These are phyloP conservation scores for Thelonectria rubi DNA, from an alignment of 2,329 filamentous ascomycete species.

Conservation along the genomic window DNA sequence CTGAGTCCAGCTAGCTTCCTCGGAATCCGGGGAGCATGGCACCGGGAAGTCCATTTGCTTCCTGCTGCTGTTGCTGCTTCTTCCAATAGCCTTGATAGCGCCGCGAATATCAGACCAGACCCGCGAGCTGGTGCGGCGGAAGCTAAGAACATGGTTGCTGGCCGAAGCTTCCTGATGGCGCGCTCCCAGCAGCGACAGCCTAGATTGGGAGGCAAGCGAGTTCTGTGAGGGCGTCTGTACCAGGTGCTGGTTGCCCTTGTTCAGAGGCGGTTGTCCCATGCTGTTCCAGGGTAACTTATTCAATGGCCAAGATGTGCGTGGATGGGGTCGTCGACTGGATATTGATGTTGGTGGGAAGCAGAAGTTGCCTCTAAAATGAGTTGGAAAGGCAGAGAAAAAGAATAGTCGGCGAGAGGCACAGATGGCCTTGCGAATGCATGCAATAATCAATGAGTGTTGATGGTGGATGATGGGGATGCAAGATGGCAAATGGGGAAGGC, in stretches of 20 bases:
- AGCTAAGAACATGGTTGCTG: conserved; percentile 31
- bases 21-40: conserved; percentile 40
- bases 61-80: conserved; percentile 42
- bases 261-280: conserved; percentile 43
- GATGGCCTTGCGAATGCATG: not conserved
- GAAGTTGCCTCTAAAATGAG: not conserved
- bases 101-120: conserved; percentile 49
- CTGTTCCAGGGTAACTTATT: conserved; percentile 28
- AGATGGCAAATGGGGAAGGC: not conserved
- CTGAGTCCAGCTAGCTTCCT: conserved; percentile 23
- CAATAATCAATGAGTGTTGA: not conserved
- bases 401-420: not conserved
- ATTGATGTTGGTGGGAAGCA: conserved; percentile 10
- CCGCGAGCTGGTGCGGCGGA: conserved; percentile 42
- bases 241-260: conserved; percentile 40
- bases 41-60: not conserved
- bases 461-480: not conserved
- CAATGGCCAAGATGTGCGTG: not conserved
- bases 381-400: no score
- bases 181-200: conserved; percentile 15
- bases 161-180: conserved; percentile 20
- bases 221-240: conserved; percentile 33
- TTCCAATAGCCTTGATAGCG: conserved; percentile 47
- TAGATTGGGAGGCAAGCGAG: conserved; percentile 21
- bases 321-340: conserved; percentile 22